Conservation (phyloP, 331 rosid genomes). For the Pyrus hybrid region DNA sequence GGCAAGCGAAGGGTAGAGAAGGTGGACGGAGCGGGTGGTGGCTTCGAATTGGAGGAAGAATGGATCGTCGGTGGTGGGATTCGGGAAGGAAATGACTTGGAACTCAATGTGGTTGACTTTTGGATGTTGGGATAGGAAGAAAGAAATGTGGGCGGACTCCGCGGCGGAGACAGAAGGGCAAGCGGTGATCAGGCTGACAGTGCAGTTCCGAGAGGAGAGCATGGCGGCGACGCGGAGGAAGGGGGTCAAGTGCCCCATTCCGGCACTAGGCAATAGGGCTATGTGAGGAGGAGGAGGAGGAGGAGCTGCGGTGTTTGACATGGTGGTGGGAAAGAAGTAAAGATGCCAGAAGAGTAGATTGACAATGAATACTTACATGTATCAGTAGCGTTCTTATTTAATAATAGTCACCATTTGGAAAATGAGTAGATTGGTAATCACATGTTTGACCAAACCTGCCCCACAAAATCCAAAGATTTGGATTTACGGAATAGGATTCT, state of each 20-base stretch:
- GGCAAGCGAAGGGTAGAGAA: slow-evolving; percentile 11
- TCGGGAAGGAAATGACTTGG: not conserved
- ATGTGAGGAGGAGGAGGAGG: slow-evolving; percentile 11
- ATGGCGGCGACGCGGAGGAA: slow-evolving; percentile 17
- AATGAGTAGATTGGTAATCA: not conserved
- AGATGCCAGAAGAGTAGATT: not conserved
- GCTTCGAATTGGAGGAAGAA: slow-evolving; percentile 19
- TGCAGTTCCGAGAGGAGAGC: not conserved
- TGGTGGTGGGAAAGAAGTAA: not conserved
- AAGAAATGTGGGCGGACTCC: slow-evolving; percentile 10
- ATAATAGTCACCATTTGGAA: no score
- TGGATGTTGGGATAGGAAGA: slow-evolving; percentile 10
- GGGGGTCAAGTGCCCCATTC: slow-evolving; percentile 26
- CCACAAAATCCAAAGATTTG: not conserved
- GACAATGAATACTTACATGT: not conserved
- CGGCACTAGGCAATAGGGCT: slow-evolving; percentile 20
- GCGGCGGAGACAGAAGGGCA: slow-evolving; percentile 10
- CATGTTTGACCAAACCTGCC: not conserved
- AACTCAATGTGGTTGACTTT: slow-evolving; percentile 12
- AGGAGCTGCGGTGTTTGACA: not conserved
- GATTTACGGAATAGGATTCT: not conserved
- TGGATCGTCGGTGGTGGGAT: slow-evolving; percentile 8
- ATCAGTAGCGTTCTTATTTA: not conserved
- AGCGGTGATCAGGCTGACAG: slow-evolving; percentile 9
- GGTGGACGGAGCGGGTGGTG: slow-evolving; percentile 10